A percentile compares a stretch with the other conserved stretches of the same genome.
Conservation (phyloP, 257 asterid species). For the Plantago ovata region DNA sequence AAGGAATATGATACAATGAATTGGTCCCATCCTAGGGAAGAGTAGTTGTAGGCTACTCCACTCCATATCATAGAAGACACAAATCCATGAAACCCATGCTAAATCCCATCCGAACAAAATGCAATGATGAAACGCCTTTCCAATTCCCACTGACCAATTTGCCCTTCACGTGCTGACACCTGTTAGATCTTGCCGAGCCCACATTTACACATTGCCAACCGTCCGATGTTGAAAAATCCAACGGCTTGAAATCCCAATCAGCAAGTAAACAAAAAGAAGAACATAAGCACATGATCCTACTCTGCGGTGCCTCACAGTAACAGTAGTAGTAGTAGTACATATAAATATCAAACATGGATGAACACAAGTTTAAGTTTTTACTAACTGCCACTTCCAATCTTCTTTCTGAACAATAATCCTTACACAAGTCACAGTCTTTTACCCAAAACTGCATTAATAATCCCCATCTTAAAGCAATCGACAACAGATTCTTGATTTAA, state of each 20-base stretch:
- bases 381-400: slow-evolving; percentile 25
- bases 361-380: slow-evolving; percentile 7
- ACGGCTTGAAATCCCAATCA: slow-evolving; percentile 24
- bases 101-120: slow-evolving; percentile 7
- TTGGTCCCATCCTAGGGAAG: no score
- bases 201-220: slow-evolving; percentile 24
- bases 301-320: no score
- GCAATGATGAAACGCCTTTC: slow-evolving; percentile 13
- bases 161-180: slow-evolving; percentile 25
- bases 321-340: no score
- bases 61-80: not conserved
- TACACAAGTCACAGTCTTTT: slow-evolving; percentile 28
- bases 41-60: no score
- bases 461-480: slow-evolving; percentile 50
- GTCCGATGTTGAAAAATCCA: slow-evolving; percentile 27
- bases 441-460: slow-evolving; percentile 15
- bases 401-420: slow-evolving; percentile 20
- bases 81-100: slow-evolving; percentile 1
- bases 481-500: slow-evolving; percentile 31
- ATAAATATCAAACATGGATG: no score
- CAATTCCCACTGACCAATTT: not conserved
- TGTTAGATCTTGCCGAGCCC: slow-evolving; percentile 23
- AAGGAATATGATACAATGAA: no score
- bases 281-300: slow-evolving; percentile 45
- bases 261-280: slow-evolving; percentile 27